Evolutionary conservation across 768 basidiomycete genomes (phyloP), one percentile per base, ranked within the genome.

Genomic region (Mycena galopus): DNA sequence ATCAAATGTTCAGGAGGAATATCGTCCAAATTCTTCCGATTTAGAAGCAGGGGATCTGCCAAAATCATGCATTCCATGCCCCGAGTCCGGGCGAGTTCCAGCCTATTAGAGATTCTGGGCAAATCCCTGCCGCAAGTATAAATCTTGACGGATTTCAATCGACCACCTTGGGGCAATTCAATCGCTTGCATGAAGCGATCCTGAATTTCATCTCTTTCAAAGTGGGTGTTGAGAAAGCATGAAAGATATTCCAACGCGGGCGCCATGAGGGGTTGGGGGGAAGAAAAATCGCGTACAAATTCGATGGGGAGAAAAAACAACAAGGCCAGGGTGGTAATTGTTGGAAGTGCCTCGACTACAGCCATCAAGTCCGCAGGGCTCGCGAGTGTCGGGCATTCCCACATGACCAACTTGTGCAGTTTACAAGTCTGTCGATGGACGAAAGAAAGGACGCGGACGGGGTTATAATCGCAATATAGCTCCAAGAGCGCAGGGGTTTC

Each of bases 401-500:
- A 25, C n/a, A 60, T 2, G 47, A 51, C 33, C 25, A 68, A 23
- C 33, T 61, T 68, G 11, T 30, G 30, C 16, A 68, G 12, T 42
- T 23, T 39, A 44, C 33, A 35, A 14, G 17, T 14, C 47, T 37
- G 33, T 6, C 50, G 47, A 30, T 23, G 59, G 25, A 60, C 23
- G 35, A 60, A 33, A 9, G 32, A 21, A 29, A 68, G 58, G 14
- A 53, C n/a, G 1, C 3, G 27, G 25, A 2, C 6, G 23, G n/a
- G 8, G 33, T 23, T 19, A 19, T 19, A 27, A 9, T 51, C 9
- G 5, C 60, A 62, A 27, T 62, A 56, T 27, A 69, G 25, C n/a
- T 69, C 67, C 21, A n/a, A 16, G 29, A 69, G 67, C 11, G 67
- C 67, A 14, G 60, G 67, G 19, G 60, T 69, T 2, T 62, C 67